These are phyloP conservation scores for Pyrenochaeta sp. DNA, from an alignment of 2,329 filamentous ascomycete species.

Conservation along the genomic window DNA sequence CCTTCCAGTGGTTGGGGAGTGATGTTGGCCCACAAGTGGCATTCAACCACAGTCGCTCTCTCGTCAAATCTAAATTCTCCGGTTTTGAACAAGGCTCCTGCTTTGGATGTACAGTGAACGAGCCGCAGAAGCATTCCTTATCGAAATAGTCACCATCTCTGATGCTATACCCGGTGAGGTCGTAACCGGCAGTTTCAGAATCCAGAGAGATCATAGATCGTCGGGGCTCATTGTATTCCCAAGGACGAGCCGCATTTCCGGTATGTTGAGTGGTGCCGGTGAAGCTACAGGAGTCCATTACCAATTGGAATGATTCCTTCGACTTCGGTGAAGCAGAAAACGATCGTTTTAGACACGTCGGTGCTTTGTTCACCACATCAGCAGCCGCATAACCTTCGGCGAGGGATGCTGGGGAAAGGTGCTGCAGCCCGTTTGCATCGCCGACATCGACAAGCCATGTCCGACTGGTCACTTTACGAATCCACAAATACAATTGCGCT, in stretches of 20 bases:
- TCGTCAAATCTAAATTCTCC: constrained; percentile 28
- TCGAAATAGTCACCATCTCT: constrained; percentile 41
- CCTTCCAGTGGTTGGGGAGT: constrained; percentile 36
- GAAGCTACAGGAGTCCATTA: constrained; percentile 43
- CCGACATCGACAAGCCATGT: constrained; percentile 46
- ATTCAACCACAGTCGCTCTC: constrained; percentile 42
- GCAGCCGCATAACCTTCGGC: constrained; percentile 33
- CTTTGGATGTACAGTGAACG: constrained; percentile 22
- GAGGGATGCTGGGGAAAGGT: constrained; percentile 37
- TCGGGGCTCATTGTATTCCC: constrained; percentile 40
- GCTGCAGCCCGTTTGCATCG: constrained; percentile 37
- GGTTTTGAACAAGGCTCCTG: constrained; percentile 27
- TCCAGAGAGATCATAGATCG: constrained; percentile 42
- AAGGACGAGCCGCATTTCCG: constrained; percentile 43
- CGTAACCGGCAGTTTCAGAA: constrained; percentile 45
- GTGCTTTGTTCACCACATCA: constrained; percentile 34
- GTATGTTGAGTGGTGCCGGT: constrained; percentile 37
- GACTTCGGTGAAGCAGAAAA: constrained; percentile 15
- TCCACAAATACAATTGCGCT: constrained; percentile 44
- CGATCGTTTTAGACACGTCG: constrained; percentile 38
- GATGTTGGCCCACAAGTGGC: constrained; percentile 40
- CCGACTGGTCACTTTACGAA: constrained; percentile 34
- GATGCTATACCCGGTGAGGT: constrained; percentile 29
- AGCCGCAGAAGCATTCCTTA: constrained; percentile 42
- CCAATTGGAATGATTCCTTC: constrained; percentile 38